Evolutionary conservation across 305 asterid species (phyloP).

Genomic region (Fraxinus sp.): DNA sequence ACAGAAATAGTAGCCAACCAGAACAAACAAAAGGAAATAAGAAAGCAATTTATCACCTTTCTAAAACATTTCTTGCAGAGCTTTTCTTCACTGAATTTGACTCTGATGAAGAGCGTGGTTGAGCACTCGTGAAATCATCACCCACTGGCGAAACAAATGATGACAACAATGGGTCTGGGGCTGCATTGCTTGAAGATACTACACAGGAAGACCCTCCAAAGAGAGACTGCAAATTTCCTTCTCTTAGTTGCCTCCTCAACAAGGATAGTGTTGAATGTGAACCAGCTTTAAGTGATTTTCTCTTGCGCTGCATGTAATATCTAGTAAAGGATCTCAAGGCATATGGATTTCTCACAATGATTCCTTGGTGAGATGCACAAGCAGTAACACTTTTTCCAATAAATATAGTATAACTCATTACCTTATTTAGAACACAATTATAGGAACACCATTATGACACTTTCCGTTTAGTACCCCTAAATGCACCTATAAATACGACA

Average conservation of each 20-base stretch:
- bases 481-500: not conserved
- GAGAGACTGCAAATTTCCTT: constrained; percentile 86
- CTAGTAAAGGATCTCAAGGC: constrained; percentile 69
- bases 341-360: not conserved
- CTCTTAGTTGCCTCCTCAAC: constrained; percentile 91
- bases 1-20: not conserved
- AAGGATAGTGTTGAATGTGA: constrained; percentile 78
- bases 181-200: constrained; percentile 60
- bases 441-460: not conserved
- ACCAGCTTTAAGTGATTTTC: constrained; percentile 77
- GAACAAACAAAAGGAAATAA: not conserved
- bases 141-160: constrained; percentile 79
- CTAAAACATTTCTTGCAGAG: not conserved
- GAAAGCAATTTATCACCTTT: not conserved
- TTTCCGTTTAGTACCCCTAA: not conserved
- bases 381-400: not conserved
- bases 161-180: constrained; percentile 82
- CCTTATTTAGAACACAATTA: not conserved
- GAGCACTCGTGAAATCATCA: constrained; percentile 61
- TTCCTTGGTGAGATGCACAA: not conserved
- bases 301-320: constrained; percentile 87
- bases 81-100: constrained; percentile 52
- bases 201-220: constrained; percentile 84
- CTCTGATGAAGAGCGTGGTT: constrained; percentile 51
- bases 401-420: not conserved